Evolutionary conservation across 116 monocot species (phyloP), one percentile per base, ranked within the genome.

Genomic region (Trichopus zeylanicus): DNA sequence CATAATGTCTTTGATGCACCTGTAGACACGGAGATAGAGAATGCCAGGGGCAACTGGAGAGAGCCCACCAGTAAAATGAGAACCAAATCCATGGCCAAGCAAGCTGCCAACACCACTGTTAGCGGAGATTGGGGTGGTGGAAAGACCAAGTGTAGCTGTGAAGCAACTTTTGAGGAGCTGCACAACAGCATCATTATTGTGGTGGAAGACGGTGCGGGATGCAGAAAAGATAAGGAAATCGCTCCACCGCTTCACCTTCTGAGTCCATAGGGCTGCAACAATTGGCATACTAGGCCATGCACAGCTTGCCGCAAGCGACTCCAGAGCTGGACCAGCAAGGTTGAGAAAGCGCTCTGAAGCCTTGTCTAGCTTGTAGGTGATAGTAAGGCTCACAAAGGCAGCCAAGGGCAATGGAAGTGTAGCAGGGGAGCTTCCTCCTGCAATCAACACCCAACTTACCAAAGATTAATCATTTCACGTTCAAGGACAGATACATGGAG

Each of bases 221-320:
- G 92, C 88, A 16, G 98, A 98, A 59, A 91, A 92, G 7, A 82
- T 67, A 18, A 98, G 60, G 76, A 91, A 98, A 66, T 98, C 88
- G 42, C 55, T 78, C 98, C 98, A 98, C 5, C 92, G 51, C 63
- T 81, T 91, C 56, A 91, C 98, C 66, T 98, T 98, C 48, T 98
- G 91, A 18, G 88, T 76, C 98, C 98, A 98, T 62, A 98, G 71
- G 18, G 98, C 85, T 19, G 85, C 76, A 35, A 98, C 88, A 51
- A 98, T 98, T 15, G 92, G 82, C 92, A 98, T 91, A 78, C 98
- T 88, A 16, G 98, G 98, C 98, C 98, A 98, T 18, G 98, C 88
- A 29, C 88, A 98, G 71, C 91, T 85, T 7, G 85, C 88, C 27
- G 91, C 82, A 34, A 91, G 92, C 53, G 66, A 85, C 69, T 91